Conservation (phyloP, 345 rosid species). For the Arabis hirsuta region DNA sequence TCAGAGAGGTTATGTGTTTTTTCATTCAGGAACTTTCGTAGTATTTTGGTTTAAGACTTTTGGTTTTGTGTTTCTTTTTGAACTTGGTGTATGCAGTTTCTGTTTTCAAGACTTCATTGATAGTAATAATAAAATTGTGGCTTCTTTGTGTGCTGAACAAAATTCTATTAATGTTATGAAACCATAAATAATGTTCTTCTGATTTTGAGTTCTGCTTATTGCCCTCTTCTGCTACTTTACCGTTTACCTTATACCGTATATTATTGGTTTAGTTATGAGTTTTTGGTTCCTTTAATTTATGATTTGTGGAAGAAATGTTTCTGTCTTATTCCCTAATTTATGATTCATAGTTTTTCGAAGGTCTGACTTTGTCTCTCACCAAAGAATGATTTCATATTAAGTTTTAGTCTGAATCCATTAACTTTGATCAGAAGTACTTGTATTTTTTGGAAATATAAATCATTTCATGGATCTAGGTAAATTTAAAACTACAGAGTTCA, state of each 20-base stretch:
- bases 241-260: neutral
- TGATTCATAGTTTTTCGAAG: too few species aligned
- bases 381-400: too few species aligned
- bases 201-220: neutral
- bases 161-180: neutral
- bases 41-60: neutral
- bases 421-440: too few species aligned
- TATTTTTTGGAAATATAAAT: too few species aligned
- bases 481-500: neutral
- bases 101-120: constrained; percentile 1
- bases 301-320: too few species aligned
- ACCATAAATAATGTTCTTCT: neutral
- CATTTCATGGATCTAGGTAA: too few species aligned
- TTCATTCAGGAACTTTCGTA: neutral
- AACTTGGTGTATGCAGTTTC: constrained; percentile 10
- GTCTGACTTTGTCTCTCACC: too few species aligned
- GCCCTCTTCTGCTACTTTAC: neutral
- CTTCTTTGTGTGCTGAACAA: neutral
- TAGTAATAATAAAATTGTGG: neutral
- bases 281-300: too few species aligned
- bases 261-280: neutral
- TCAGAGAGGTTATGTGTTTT: neutral
- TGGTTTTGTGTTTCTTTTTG: neutral
- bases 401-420: too few species aligned
- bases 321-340: too few species aligned